Percentiles rank a stretch among this genome's conserved stretches.
Conservation (phyloP, 208 protist species). For the Crithidia sp. region DNA sequence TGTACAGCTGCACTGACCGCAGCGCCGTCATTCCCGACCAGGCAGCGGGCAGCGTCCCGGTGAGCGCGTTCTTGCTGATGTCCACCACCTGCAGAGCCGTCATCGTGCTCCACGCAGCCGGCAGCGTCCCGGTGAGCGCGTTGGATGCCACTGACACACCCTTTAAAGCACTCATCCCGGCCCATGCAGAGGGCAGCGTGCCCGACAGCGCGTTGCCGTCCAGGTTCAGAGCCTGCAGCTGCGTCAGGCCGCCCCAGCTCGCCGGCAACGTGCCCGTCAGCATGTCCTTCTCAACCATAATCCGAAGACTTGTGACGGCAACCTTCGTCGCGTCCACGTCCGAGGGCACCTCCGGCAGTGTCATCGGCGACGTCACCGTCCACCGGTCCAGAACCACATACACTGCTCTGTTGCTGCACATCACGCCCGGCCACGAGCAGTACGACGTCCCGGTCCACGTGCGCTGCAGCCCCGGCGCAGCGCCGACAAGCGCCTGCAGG, state of each 20-base stretch:
- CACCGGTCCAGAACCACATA: neutral
- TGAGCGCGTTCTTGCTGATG: neutral
- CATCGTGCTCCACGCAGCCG: neutral
- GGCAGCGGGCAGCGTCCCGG: neutral
- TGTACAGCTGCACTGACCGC: neutral
- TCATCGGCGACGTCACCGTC: neutral
- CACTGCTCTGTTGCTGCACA: neutral
- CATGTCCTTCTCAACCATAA: neutral
- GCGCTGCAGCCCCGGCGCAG: neutral
- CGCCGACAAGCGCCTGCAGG: neutral
- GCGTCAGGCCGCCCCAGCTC: neutral
- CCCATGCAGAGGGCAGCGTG: conserved; percentile 1
- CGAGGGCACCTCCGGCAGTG: neutral
- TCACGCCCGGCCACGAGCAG: neutral
- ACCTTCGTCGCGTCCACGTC: neutral
- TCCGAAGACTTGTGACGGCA: neutral
- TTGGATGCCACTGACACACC: neutral
- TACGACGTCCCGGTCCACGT: neutral
- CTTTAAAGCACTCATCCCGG: neutral
- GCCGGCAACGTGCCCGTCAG: conserved; percentile 6
- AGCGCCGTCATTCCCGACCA: neutral
- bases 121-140: neutral
- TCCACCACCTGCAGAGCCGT: neutral
- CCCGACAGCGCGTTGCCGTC: neutral
- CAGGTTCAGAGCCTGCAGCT: neutral